Evolutionary conservation across 2,329 filamentous ascomycete genomes (phyloP), one percentile per base, ranked within the genome.

Genomic region (Sclerotiophoma versabilis): DNA sequence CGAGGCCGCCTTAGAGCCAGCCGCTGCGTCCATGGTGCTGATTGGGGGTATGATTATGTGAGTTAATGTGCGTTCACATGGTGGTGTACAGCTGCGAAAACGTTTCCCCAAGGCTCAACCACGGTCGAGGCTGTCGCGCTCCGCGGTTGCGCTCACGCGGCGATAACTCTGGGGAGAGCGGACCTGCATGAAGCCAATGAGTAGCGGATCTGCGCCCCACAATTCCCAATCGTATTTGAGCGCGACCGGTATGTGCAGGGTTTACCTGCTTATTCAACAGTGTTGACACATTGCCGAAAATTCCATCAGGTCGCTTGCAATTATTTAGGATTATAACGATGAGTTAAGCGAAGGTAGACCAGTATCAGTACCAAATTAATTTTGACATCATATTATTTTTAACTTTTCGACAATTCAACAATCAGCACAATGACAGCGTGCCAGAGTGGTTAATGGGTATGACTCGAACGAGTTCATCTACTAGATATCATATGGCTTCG

Each of bases 11-110:
- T 77, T 77, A n/a, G 76, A 66, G 48, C 73, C 71, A 42, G 69
- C 70, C 45, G 71, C 72, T 38, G 74, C 72, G 60, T 77, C 75
- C 74, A 76, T 76, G 62, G 30, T 67, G 66, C 38, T 33, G 30
- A 20, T 30, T 17, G 39, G 17, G 19, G 27, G 27, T 49, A 7
- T 45, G 32, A 5, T 19, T 34, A 12, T 29, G 32, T 7, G 25
- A 7, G 6, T 34, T 15, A 10, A 11, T 29, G 12, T 7, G 10
- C 14, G 12, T 49, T 54, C 39, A 58, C 59, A 62, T 60, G 39
- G 36, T 50, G 50, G 27, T 34, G 2, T 17, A 22, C 46, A 32
- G 23, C 34, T 9, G 38, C 34, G 33, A 26, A 22, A 19, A 42
- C 22, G 41, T 43, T 45, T 39, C 29, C 45, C 26, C 39, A 14